These are phyloP conservation scores for Cicer bijugum DNA, from an alignment of 306 rosid genomes.

Conservation along the genomic window DNA sequence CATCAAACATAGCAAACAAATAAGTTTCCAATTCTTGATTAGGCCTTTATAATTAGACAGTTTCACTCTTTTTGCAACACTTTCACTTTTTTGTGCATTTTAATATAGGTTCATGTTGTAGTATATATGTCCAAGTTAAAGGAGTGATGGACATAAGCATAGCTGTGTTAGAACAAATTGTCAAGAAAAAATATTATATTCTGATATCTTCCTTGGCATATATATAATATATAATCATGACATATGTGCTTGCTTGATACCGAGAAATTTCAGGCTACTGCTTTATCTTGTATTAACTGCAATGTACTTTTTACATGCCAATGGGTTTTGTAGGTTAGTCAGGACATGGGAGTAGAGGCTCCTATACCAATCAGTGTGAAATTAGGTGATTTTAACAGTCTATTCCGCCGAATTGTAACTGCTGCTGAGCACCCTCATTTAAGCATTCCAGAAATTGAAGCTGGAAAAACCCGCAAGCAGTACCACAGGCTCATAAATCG, in stretches of 20 bases:
- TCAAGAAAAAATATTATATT: conserved; percentile 10
- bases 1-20: too few species aligned
- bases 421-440: conserved; percentile 97
- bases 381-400: conserved; percentile 73
- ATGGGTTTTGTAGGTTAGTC: conserved; percentile 74
- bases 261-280: conserved; percentile 5
- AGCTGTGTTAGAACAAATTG: background rate
- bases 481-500: conserved; percentile 75
- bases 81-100: background rate
- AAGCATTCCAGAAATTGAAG: conserved; percentile 99
- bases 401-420: conserved; percentile 71
- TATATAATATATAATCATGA: conserved; percentile 9
- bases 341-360: conserved; percentile 98
- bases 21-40: too few species aligned
- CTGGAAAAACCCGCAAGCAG: conserved; percentile 94
- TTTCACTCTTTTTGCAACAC: conserved; percentile 21
- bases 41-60: background rate
- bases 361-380: conserved; percentile 88
- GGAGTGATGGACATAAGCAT: conserved; percentile 1
- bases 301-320: conserved; percentile 20
- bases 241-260: conserved; percentile 34
- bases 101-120: conserved; percentile 1
- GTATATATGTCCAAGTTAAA: background rate
- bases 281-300: conserved; percentile 11
- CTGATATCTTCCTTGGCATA: background rate